Conservation (phyloP, 805 yeast species). For the Candida golubevii region DNA sequence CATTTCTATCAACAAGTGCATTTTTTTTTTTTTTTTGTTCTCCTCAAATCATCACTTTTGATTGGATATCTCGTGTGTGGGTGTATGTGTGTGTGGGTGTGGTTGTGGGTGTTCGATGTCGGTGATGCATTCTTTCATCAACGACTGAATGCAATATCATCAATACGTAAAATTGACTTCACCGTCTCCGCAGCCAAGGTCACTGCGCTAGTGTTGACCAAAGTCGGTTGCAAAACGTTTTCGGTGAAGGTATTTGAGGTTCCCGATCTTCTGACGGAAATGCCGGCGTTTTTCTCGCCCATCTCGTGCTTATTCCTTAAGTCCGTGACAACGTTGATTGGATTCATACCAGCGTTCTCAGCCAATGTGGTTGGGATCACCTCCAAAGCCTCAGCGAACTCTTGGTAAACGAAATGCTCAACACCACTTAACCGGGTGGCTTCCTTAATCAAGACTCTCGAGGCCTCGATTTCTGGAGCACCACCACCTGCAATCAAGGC, state of each 20-base stretch:
- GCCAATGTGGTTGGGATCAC: slow-evolving; percentile 92
- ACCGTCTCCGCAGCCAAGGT: slow-evolving; percentile 95
- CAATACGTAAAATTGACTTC: slow-evolving; percentile 91
- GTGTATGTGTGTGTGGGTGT: background rate
- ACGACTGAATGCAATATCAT: slow-evolving; percentile 77
- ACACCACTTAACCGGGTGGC: slow-evolving; percentile 73
- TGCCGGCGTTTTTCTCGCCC: slow-evolving; percentile 93
- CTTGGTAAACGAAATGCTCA: slow-evolving; percentile 87
- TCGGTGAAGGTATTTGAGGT: slow-evolving; percentile 88
- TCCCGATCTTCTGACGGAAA: slow-evolving; percentile 89
- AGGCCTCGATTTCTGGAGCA: slow-evolving; percentile 91
- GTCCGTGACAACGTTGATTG: slow-evolving; percentile 88
- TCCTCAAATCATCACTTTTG: background rate
- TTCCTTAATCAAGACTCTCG: slow-evolving; percentile 69
- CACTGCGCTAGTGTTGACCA: slow-evolving; percentile 91
- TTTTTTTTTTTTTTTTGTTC: background rate
- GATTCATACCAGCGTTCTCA: slow-evolving; percentile 91
- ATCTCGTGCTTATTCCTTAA: slow-evolving; percentile 84
- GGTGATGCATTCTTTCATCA: background rate
- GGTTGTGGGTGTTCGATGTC: background rate
- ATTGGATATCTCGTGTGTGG: background rate
- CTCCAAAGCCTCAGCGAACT: slow-evolving; percentile 87
- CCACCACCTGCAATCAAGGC: slow-evolving; percentile 98
- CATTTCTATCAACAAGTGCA: background rate
- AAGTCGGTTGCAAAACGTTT: slow-evolving; percentile 93